Evolutionary conservation across 1,284 basidiomycete species (phyloP).

Genomic region (Austroboletus niveus): DNA sequence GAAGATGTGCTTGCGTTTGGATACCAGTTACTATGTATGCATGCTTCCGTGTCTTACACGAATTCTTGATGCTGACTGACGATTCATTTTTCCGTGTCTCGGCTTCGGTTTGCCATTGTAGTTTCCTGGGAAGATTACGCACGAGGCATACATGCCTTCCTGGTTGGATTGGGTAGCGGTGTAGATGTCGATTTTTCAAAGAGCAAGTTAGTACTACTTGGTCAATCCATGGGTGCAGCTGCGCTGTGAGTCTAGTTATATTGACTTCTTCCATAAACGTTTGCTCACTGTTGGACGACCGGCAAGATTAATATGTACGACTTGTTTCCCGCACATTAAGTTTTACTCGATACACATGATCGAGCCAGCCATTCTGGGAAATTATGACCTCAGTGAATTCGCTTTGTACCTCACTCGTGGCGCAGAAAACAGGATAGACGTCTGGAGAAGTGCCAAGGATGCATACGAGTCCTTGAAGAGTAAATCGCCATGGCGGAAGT

Average conservation of each 20-base stretch:
- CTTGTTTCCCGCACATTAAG: neutral
- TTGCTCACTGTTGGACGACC: neutral
- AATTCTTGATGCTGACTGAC: slow-evolving; percentile 1
- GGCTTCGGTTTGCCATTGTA: neutral
- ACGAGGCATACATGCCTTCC: neutral
- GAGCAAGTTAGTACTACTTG: neutral
- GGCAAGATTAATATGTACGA: neutral
- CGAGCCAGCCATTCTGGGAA: neutral
- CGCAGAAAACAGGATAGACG: neutral
- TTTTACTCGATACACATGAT: neutral
- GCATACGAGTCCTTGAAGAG: neutral
- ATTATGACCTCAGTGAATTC: neutral
- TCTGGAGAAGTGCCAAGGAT: neutral
- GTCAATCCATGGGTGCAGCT: neutral
- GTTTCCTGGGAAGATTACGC: neutral
- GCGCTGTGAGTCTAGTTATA: neutral
- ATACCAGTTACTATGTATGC: neutral
- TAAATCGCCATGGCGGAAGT: neutral
- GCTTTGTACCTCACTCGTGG: neutral
- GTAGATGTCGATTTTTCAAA: neutral
- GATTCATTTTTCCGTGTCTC: neutral
- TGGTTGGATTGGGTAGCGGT: neutral
- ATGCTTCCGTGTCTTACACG: neutral
- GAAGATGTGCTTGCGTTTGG: neutral
- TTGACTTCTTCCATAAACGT: neutral